phyloP scores from a whole-genome alignment of 352 stramenopile species.

The Phytophthora pisi region DNA sequence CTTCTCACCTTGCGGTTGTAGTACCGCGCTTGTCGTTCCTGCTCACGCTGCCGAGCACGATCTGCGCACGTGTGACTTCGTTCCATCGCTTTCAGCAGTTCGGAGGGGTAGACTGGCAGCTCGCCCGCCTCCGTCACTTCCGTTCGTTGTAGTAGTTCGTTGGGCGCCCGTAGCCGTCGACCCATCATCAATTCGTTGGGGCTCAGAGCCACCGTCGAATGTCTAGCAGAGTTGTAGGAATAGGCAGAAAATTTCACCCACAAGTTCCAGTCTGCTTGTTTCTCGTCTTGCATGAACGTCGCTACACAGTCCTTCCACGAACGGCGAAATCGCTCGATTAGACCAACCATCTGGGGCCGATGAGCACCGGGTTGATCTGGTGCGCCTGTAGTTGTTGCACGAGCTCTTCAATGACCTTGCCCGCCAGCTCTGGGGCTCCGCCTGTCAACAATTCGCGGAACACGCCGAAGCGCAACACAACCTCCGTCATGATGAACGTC shows the following conservation, averaged over 20 bases:
- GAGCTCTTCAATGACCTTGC: too few species aligned
- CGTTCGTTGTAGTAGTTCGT: background rate
- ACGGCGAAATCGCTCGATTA: background rate
- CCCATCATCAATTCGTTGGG: background rate
- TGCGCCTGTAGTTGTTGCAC: background rate
- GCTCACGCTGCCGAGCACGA: background rate
- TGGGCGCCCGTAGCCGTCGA: background rate
- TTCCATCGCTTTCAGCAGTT: background rate
- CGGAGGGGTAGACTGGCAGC: background rate
- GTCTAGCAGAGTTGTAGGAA: background rate
- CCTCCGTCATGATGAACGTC: background rate
- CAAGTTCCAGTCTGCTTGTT: background rate
- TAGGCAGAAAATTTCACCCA: background rate
- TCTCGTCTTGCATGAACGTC: background rate
- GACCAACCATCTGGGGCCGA: background rate
- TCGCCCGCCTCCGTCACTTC: background rate
- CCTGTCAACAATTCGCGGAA: background rate
- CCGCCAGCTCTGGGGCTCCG: background rate
- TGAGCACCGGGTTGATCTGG: background rate
- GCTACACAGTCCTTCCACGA: background rate
- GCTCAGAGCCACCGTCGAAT: background rate
- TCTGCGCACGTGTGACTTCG: background rate
- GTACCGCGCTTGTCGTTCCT: background rate
- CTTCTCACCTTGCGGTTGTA: background rate
- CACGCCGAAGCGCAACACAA: background rate